These are phyloP conservation scores for Nemania abortiva DNA, from an alignment of 2,329 filamentous ascomycete genomes.

Conservation along the genomic window DNA sequence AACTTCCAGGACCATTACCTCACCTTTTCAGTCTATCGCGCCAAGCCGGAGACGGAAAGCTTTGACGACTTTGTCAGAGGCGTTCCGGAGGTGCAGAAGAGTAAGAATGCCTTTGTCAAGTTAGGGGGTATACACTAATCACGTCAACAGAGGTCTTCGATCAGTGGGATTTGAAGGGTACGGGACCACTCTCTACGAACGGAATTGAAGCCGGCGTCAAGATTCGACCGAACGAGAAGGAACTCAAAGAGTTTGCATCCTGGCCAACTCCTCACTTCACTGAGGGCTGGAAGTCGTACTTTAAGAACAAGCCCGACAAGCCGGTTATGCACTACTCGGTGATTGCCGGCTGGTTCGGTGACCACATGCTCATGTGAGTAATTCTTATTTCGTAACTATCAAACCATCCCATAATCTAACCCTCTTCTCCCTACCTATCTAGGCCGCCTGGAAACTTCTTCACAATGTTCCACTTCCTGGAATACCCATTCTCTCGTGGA, in stretches of 20 bases:
- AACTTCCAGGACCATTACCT: conserved; percentile 85
- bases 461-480: conserved; percentile 85
- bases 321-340: conserved; percentile 88
- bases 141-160: conserved; percentile 69
- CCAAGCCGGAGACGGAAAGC: conserved; percentile 79
- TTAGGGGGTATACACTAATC: conserved; percentile 26
- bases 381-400: background rate
- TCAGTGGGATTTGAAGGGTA: conserved; percentile 84
- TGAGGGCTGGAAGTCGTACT: conserved; percentile 83
- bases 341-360: conserved; percentile 75
- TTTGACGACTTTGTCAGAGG: conserved; percentile 86
- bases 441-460: conserved; percentile 84
- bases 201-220: conserved; percentile 86
- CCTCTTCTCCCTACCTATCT: conserved; percentile 29
- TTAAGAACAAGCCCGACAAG: conserved; percentile 87
- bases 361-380: conserved; percentile 69
- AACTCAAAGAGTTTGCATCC: conserved; percentile 74
- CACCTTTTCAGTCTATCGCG: conserved; percentile 77
- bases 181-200: conserved; percentile 81
- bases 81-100: conserved; percentile 77
- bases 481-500: conserved; percentile 81
- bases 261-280: conserved; percentile 83
- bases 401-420: background rate
- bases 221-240: conserved; percentile 76
- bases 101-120: conserved; percentile 48